Evolutionary conservation across 2,329 filamentous ascomycete genomes (phyloP).

Genomic region (Colletotrichum sp.): DNA sequence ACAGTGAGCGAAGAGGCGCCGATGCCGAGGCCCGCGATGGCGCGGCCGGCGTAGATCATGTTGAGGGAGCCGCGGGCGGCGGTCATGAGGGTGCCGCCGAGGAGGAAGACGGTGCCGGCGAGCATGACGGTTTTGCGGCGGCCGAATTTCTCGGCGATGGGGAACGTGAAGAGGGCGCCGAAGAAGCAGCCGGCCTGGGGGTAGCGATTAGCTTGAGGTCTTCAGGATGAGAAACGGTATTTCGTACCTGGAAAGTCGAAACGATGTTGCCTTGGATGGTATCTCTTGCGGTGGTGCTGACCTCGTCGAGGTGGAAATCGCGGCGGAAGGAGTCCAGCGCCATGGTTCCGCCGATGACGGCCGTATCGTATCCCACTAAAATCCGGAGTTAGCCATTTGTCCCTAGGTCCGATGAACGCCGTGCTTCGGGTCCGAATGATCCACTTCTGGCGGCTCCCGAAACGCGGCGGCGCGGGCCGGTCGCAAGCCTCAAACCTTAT

Average conservation of each 20-base stretch:
- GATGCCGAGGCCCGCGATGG: slow-evolving; percentile 56
- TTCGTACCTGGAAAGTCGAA: slow-evolving; percentile 15
- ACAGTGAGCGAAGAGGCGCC: slow-evolving; percentile 54
- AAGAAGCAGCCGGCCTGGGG: slow-evolving; percentile 46
- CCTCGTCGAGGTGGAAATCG: slow-evolving; percentile 36
- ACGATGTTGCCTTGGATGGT: slow-evolving; percentile 37
- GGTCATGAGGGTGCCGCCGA: slow-evolving; percentile 39
- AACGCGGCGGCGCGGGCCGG: not conserved
- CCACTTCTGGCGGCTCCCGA: not conserved
- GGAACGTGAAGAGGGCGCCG: slow-evolving; percentile 44
- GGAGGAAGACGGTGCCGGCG: slow-evolving; percentile 44
- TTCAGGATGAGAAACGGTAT: fast-evolving
- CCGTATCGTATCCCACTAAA: slow-evolving; percentile 40
- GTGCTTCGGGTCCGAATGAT: not conserved
- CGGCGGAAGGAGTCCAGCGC: slow-evolving; percentile 39
- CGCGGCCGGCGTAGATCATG: slow-evolving; percentile 52
- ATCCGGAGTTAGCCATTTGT: not conserved
- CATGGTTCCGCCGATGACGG: slow-evolving; percentile 45
- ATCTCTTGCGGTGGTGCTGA: slow-evolving; percentile 29
- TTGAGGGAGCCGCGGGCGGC: slow-evolving; percentile 34
- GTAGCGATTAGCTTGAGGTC: not conserved
- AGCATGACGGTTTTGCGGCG: slow-evolving; percentile 50
- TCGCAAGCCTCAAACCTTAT: not conserved
- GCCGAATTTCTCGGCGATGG: slow-evolving; percentile 51
- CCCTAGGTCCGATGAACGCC: too few species aligned